These are phyloP conservation scores for Limonium bicolor DNA, from an alignment of 148 eudicot genomes.

Conservation along the genomic window DNA sequence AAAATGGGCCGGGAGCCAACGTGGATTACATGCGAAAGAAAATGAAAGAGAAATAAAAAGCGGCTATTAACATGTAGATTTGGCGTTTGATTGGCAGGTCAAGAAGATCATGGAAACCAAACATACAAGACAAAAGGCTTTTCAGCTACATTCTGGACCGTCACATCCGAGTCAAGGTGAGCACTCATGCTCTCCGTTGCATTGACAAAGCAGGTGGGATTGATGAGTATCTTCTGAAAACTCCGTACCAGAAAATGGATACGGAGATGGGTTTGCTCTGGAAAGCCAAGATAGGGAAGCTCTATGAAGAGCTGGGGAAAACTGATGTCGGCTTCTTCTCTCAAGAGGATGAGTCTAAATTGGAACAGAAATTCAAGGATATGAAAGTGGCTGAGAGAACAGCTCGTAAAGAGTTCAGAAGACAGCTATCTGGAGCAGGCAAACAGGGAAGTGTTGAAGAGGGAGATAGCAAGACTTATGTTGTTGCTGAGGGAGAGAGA, in stretches of 20 bases:
- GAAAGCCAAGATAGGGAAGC: conserved; percentile 85
- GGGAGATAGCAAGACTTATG: conserved; percentile 1
- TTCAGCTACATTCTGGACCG: conserved; percentile 85
- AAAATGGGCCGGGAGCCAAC: too few species aligned
- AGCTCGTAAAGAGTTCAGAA: conserved; percentile 51
- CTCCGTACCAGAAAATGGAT: conserved; percentile 94
- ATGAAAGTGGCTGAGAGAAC: conserved; percentile 32
- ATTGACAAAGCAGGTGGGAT: conserved; percentile 98
- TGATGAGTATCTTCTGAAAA: conserved; percentile 87
- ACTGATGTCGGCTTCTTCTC: conserved; percentile 74
- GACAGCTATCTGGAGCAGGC: conserved; percentile 25
- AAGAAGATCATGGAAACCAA: conserved; percentile 83
- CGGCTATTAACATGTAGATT: too few species aligned
- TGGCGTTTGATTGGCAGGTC: conserved; percentile 32
- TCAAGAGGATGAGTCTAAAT: conserved; percentile 62
- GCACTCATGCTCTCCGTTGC: conserved; percentile 90
- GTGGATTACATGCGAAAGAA: too few species aligned
- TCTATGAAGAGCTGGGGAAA: conserved; percentile 76
- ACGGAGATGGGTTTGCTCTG: conserved; percentile 80
- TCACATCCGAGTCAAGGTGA: conserved; percentile 73
- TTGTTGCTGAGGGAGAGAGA: conserved; percentile 14
- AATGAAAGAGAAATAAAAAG: too few species aligned
- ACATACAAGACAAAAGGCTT: conserved; percentile 73
- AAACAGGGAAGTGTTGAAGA: conserved; percentile 16
- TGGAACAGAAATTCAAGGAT: conserved; percentile 59